phyloP scores from a whole-genome alignment of 371 early-diverging fungal genomes.

The Choanephora cucurbitarum region DNA sequence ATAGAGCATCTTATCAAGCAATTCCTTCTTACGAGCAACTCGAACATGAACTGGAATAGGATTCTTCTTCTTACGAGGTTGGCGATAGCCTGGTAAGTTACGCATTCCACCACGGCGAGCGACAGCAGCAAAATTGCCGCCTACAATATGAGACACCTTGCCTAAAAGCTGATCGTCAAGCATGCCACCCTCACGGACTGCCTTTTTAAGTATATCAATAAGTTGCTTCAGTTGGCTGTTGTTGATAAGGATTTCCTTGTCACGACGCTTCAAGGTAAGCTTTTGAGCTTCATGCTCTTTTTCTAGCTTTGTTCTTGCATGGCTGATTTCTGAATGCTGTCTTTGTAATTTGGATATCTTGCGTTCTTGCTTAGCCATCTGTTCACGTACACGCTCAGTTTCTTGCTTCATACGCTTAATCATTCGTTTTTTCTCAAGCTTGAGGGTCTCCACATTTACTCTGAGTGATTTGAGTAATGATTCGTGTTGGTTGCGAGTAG shows the following conservation, averaged over 20 bases:
- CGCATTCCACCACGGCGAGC: constrained; percentile 35
- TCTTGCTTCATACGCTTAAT: constrained; percentile 81
- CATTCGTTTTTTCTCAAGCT: constrained; percentile 79
- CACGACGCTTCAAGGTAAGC: constrained; percentile 55
- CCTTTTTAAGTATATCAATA: constrained; percentile 53
- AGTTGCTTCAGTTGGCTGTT: constrained; percentile 58
- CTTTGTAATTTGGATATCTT: constrained; percentile 74
- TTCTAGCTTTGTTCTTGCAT: constrained; percentile 70
- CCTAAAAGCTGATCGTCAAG: constrained; percentile 44
- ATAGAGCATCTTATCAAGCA: constrained; percentile 62
- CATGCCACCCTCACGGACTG: constrained; percentile 49
- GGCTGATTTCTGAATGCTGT: constrained; percentile 66
- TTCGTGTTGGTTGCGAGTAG: constrained; percentile 59
- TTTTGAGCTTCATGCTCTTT: constrained; percentile 70
- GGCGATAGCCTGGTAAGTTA: constrained; percentile 24
- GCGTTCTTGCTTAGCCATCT: constrained; percentile 66
- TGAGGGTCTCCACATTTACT: constrained; percentile 64
- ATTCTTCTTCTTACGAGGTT: constrained; percentile 21
- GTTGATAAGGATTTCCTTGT: constrained; percentile 58
- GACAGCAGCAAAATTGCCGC: constrained; percentile 47
- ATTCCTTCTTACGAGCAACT: constrained; percentile 56
- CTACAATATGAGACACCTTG: constrained; percentile 47
- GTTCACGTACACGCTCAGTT: constrained; percentile 67
- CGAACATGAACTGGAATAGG: constrained; percentile 46
- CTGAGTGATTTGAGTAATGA: constrained; percentile 53